These are phyloP conservation scores for Rhododendron ferrugineum DNA, from an alignment of 148 eudicot species.

Conservation along the genomic window DNA sequence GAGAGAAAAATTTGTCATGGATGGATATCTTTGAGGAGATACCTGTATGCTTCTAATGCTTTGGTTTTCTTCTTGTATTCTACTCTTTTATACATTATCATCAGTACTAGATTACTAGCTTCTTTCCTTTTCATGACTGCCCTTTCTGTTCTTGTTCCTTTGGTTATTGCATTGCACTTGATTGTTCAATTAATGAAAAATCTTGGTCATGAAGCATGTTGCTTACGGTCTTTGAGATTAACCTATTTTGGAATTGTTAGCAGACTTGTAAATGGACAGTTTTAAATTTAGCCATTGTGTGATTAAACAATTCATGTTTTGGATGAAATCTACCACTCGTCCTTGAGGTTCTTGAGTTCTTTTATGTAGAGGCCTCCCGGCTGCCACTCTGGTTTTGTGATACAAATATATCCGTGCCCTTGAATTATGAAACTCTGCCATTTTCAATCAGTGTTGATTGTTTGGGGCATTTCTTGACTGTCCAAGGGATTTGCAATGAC, in stretches of 20 bases:
- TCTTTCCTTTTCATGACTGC: constrained; percentile 3
- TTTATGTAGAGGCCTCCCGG: neutral
- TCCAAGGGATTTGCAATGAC: neutral
- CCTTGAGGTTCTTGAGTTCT: neutral
- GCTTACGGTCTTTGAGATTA: neutral
- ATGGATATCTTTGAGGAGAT: constrained; percentile 97
- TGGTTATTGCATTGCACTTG: neutral
- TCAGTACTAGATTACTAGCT: neutral
- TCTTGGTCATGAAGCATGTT: neutral
- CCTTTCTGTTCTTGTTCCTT: neutral
- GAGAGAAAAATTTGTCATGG: constrained; percentile 96
- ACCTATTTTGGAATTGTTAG: neutral
- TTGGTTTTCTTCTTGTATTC: neutral
- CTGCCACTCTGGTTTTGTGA: neutral
- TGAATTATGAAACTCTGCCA: neutral
- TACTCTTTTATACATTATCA: neutral
- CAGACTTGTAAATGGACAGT: neutral
- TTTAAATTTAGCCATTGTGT: neutral
- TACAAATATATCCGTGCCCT: neutral
- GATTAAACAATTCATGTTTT: neutral
- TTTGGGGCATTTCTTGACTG: neutral
- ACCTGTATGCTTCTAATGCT: constrained; percentile 52
- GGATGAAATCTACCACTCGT: neutral
- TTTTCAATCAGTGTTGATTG: neutral
- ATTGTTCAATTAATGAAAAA: neutral